Evolutionary conservation across 345 rosid species (phyloP), one percentile per base, ranked within the genome.

Genomic region (Syzygium aromaticum): DNA sequence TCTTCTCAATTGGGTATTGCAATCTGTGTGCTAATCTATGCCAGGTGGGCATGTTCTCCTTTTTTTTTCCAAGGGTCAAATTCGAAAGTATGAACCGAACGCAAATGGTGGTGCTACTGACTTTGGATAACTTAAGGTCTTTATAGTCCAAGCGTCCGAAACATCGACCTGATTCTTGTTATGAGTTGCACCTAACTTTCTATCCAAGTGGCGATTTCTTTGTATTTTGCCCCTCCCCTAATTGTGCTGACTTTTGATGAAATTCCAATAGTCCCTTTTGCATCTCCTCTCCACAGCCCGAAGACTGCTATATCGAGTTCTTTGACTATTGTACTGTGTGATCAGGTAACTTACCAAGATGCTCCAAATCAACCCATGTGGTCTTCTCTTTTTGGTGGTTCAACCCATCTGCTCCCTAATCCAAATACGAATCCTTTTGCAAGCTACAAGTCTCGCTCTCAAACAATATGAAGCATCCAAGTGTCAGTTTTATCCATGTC

Each of bases 401-500:
- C 88, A 86, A 89, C 88, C 54, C 87, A 77, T n/a, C 88, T 85
- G 64, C 40, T 19, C 5, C 22, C 59, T 17, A 49, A 19, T 30
- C 54, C 67, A 52, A 28, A 40, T 43, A 14, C 85, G 3, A 10
- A 27, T 11, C 8, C 15, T 3, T 4, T 30, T 0, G 9, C 73
- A 28, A 16, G 0, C 4, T 22, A 53, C n/a, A 19, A 33, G 84
- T 86, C 86, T 87, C 22, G 46, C 89, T 52, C 78, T 16, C 12
- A 40, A n/a, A 57, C 86, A 78, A 84, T 15, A 61, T 6, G 23
- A 77, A 57, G 86, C 43, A 87, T 84, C 86, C 57, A 57, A 54
- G 83, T 23, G 7, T 87, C 30, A 64, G 19, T 87, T 56, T 67
- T 88, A 90, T 87, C 82, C 52, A 85, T 87, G 88, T 87, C 82